A percentile compares a stretch with the other conserved stretches of the same genome.
phyloP scores from a whole-genome alignment of 305 asterid species.

The Salvia sclarea region DNA sequence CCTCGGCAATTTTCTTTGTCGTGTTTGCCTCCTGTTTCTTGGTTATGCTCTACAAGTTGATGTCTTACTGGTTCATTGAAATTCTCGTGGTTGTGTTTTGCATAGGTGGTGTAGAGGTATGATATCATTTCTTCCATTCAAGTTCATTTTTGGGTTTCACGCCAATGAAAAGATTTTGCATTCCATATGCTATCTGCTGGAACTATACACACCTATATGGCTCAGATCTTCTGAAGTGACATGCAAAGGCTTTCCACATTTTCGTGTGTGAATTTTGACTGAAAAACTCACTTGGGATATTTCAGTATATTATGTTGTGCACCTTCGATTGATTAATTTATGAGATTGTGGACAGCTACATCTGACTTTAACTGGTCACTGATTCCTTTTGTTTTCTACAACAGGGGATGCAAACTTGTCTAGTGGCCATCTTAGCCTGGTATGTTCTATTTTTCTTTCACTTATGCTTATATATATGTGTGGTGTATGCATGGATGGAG shows the following conservation, averaged over 20 bases:
- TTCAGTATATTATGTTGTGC: background rate
- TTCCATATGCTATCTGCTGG: background rate
- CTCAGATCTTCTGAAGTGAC: background rate
- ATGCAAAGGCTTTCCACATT: background rate
- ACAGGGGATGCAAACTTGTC: constrained; percentile 95
- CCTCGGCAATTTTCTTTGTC: constrained; percentile 75
- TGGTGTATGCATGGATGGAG: constrained; percentile 1
- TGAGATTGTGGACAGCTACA: background rate
- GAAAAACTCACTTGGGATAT: background rate
- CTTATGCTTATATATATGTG: background rate
- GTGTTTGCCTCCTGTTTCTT: constrained; percentile 89
- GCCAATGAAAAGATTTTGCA: background rate
- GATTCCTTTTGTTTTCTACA: constrained; percentile 34
- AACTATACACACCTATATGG: background rate
- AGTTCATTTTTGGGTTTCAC: background rate
- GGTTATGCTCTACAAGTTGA: constrained; percentile 85
- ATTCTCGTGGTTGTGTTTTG: constrained; percentile 87
- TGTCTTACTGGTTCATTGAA: constrained; percentile 88
- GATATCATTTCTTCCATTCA: background rate
- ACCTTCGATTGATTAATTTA: background rate
- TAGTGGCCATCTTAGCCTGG: constrained; percentile 89
- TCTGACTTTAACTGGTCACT: constrained; percentile 26
- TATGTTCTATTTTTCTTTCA: constrained; percentile 39
- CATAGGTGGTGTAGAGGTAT: constrained; percentile 94
- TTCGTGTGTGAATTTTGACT: background rate